These are phyloP conservation scores for Diatrype stigma DNA, from an alignment of 2,329 filamentous ascomycete species.

Conservation along the genomic window DNA sequence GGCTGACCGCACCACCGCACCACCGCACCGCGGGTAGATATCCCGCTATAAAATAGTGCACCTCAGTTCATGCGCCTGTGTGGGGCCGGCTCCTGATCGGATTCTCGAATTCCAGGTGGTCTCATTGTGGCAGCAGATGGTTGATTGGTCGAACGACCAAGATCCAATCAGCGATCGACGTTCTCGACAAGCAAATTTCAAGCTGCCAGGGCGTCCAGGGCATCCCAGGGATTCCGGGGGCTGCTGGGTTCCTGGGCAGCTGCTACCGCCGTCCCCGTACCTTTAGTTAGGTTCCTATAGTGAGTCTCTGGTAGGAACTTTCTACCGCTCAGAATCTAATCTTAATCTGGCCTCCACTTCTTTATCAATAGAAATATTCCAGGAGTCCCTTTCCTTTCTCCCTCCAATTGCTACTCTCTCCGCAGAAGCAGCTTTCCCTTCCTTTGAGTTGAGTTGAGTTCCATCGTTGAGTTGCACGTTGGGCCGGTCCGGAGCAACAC, in stretches of 20 bases:
- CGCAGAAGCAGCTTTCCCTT: neutral
- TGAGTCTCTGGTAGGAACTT: too few species aligned
- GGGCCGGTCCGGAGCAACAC: too few species aligned
- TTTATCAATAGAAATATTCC: neutral
- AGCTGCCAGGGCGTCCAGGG: too few species aligned
- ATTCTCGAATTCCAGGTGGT: constrained; percentile 23
- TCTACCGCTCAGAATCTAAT: too few species aligned
- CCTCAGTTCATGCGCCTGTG: neutral
- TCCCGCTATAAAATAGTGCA: too few species aligned
- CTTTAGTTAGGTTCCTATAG: too few species aligned
- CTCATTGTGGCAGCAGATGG: constrained; percentile 24
- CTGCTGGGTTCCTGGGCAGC: too few species aligned
- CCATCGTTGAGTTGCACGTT: too few species aligned
- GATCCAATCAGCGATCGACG: neutral
- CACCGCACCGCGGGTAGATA: too few species aligned
- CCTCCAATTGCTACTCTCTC: neutral
- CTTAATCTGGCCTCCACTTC: neutral
- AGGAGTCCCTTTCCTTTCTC: neutral
- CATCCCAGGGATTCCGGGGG: too few species aligned
- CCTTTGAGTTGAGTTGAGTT: neutral
- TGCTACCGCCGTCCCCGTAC: too few species aligned
- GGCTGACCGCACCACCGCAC: too few species aligned
- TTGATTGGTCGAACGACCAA: constrained; percentile 23
- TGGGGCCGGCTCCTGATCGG: neutral
- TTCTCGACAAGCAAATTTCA: neutral